Conservation (phyloP, 2,329 filamentous ascomycete genomes). For the Gnomoniopsis smithogilvyi region DNA sequence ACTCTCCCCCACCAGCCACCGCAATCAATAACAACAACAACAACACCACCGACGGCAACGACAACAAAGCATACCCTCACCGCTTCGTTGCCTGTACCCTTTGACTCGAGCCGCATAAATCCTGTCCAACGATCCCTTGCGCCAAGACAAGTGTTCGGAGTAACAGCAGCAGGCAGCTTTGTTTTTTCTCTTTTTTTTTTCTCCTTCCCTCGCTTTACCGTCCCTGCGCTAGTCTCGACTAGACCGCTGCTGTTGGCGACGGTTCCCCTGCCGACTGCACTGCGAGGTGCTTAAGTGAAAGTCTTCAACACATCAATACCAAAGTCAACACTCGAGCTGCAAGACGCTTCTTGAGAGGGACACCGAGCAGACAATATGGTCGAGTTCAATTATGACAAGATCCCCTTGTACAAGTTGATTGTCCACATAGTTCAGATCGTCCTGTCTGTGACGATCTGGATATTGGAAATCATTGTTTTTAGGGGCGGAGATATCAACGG, state of each 20-base stretch:
- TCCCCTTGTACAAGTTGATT: slow-evolving; percentile 55
- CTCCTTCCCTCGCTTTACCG: not conserved
- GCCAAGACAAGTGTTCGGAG: not conserved
- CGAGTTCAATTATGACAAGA: slow-evolving; percentile 51
- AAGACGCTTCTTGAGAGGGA: not conserved
- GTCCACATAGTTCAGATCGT: slow-evolving; percentile 55
- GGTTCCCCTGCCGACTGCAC: slow-evolving; percentile 1
- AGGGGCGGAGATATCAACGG: slow-evolving; percentile 49
- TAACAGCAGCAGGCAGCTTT: not conserved
- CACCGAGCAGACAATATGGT: slow-evolving; percentile 32
- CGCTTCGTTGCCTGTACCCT: not conserved
- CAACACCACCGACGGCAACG: not conserved
- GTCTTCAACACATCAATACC: not conserved
- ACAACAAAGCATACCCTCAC: not conserved
- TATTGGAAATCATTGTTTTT: slow-evolving; percentile 59
- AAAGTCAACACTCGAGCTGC: not conserved
- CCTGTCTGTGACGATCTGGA: slow-evolving; percentile 53
- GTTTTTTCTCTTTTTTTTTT: not conserved
- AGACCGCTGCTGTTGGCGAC: not conserved
- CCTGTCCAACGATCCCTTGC: not conserved
- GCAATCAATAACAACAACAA: too few relatives aligned
- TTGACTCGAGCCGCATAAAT: not conserved
- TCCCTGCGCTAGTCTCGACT: not conserved
- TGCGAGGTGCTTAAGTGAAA: not conserved
- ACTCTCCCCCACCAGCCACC: not conserved